Evolutionary conservation across 805 yeast species (phyloP), one percentile per base, ranked within the genome.

Genomic region (Brettanomyces naardenensis): DNA sequence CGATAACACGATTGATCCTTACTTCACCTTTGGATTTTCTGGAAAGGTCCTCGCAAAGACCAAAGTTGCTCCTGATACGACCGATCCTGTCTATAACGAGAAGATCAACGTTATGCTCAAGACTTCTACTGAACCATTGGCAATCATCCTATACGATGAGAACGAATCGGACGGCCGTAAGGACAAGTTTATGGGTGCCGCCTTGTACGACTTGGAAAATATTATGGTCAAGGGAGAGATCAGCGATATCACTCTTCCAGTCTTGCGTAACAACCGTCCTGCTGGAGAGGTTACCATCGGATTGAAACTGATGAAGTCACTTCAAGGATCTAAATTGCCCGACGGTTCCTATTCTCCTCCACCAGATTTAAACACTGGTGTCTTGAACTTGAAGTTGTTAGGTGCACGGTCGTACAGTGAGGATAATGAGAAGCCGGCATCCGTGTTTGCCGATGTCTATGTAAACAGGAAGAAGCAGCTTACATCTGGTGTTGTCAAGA

Each of bases 361-460:
- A 33, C 95, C 95, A 32, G 96, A 87, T 47, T 74, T 86, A 56
- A 90, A 90, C 62, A 87, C 97, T 13, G 99, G 99, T 70, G 79
- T 94, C 49, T 76, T 81, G 17, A 71, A 78, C 51, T 63, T 90
- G 47, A 81, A 78, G 42, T 60, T 85, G 34, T 54, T 65, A 22
- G 83, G 77, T 47, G 80, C 83, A 19, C 75, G 86, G 62, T 74
- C 68, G 40, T 66, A 68, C 56, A 48, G 59, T 28, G 50, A 47
- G 23, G 65, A 61, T 35, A 65, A 59, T 22, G 48, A 48, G 13
- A 73, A 66, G 42, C 75, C 76, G 40, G 64, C 72, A 6, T 62
- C 84, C 4, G 66, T 88, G 1, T 84, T 68, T 58, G 86, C 80
- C 27, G 95, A 89, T 53, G 49, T 90, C 33, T 74, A 69, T 51